Conservation (phyloP, 176 grass and related monocot genomes). For the Eremochloa ophiuroides region DNA sequence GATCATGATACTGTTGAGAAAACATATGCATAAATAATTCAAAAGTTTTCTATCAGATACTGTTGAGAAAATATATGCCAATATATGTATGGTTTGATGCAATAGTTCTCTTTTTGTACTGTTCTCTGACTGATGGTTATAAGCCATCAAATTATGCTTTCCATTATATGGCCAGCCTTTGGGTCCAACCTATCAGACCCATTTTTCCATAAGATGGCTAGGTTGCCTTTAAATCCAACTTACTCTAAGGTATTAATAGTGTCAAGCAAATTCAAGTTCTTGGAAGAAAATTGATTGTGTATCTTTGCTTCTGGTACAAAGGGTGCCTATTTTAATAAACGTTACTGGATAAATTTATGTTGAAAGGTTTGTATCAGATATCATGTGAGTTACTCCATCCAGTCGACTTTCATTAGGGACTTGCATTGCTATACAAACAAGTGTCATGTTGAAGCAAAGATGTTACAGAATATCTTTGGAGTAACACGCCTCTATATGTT, state of each 20-base stretch:
- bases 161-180: too few species aligned
- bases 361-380: neutral
- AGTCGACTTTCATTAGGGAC: neutral
- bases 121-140: too few species aligned
- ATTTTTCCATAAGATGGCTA: slow-evolving; percentile 87
- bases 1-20: too few species aligned
- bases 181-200: too few species aligned
- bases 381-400: neutral
- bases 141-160: too few species aligned
- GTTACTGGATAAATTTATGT: neutral
- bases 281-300: slow-evolving; percentile 96
- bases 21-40: too few species aligned
- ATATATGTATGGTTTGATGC: too few species aligned
- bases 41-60: too few species aligned
- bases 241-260: slow-evolving; percentile 88
- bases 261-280: slow-evolving; percentile 72
- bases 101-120: too few species aligned
- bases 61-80: too few species aligned
- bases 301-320: slow-evolving; percentile 90
- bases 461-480: too few species aligned
- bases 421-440: neutral
- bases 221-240: slow-evolving; percentile 83
- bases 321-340: slow-evolving; percentile 41
- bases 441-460: neutral
- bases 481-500: too few species aligned